Percentiles rank a stretch among this genome's conserved stretches.
These are phyloP conservation scores for Cladorrhinum samala DNA, from an alignment of 495 filamentous ascomycete species.

Conservation along the genomic window DNA sequence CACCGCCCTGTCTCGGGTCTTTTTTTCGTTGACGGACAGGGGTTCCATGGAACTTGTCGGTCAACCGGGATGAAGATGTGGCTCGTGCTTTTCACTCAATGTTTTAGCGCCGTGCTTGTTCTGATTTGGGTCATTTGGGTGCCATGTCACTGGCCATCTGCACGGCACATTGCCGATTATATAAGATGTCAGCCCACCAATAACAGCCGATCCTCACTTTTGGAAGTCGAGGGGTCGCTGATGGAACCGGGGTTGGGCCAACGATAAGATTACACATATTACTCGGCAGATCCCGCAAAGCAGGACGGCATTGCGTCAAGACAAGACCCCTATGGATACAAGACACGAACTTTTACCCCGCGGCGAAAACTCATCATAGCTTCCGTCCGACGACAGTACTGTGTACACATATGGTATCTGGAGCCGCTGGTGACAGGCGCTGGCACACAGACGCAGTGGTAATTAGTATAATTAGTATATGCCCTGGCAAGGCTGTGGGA, in stretches of 20 bases:
- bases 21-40: slow-evolving; percentile 9
- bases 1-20: neutral
- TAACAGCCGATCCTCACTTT: too few species aligned
- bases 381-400: too few species aligned
- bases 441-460: too few species aligned
- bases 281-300: neutral
- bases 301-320: neutral
- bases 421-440: too few species aligned
- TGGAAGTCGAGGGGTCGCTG: too few species aligned
- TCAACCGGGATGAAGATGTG: slow-evolving; percentile 1
- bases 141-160: slow-evolving; percentile 3
- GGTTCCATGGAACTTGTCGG: neutral
- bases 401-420: too few species aligned
- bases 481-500: too few species aligned
- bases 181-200: too few species aligned
- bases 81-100: slow-evolving; percentile 2
- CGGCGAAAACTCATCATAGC: too few species aligned
- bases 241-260: neutral
- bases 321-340: neutral
- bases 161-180: slow-evolving; percentile 8
- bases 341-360: neutral
- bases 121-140: too few species aligned
- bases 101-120: slow-evolving; percentile 3
- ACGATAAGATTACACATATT: neutral
- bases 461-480: too few species aligned